phyloP scores from a whole-genome alignment of 225 moss, liverwort and hornwort genomes.

The Physcomitrium patens region DNA sequence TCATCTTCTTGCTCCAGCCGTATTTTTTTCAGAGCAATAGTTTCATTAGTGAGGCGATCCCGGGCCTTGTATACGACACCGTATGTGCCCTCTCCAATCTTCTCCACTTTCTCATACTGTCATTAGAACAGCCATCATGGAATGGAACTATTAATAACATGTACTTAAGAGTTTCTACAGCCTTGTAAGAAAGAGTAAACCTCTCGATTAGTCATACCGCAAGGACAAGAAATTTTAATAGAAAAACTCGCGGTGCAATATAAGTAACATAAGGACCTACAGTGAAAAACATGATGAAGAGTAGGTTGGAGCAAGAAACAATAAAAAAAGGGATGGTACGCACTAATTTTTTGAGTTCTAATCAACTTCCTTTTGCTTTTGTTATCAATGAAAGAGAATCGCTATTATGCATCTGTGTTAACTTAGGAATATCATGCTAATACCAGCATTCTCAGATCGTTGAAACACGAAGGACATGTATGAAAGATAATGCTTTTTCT shows the following conservation, averaged over 20 bases:
- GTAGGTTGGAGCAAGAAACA: not conserved
- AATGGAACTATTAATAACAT: slow-evolving; percentile 8
- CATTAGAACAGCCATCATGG: slow-evolving; percentile 6
- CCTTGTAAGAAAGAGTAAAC: not conserved
- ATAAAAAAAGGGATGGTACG: slow-evolving; percentile 12
- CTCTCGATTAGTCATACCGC: not conserved
- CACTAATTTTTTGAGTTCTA: slow-evolving; percentile 1
- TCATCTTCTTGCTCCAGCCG: slow-evolving; percentile 92
- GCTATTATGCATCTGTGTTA: slow-evolving; percentile 11
- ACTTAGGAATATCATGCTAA: slow-evolving; percentile 12
- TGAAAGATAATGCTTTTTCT: slow-evolving; percentile 21
- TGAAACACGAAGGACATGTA: slow-evolving; percentile 15
- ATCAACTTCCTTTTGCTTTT: slow-evolving; percentile 18
- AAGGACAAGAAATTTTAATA: slow-evolving; percentile 1
- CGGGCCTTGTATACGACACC: slow-evolving; percentile 90
- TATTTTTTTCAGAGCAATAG: slow-evolving; percentile 87
- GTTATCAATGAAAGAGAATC: slow-evolving; percentile 18
- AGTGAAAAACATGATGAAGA: not conserved
- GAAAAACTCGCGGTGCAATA: slow-evolving; percentile 6
- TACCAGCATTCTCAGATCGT: slow-evolving; percentile 14
- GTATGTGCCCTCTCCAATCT: slow-evolving; percentile 89
- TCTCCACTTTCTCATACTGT: slow-evolving; percentile 97
- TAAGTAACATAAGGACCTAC: not conserved
- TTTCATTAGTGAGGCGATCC: slow-evolving; percentile 86
- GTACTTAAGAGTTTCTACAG: not conserved